Evolutionary conservation across 306 rosid genomes (phyloP).

Genomic region (Prunus armeniaca): DNA sequence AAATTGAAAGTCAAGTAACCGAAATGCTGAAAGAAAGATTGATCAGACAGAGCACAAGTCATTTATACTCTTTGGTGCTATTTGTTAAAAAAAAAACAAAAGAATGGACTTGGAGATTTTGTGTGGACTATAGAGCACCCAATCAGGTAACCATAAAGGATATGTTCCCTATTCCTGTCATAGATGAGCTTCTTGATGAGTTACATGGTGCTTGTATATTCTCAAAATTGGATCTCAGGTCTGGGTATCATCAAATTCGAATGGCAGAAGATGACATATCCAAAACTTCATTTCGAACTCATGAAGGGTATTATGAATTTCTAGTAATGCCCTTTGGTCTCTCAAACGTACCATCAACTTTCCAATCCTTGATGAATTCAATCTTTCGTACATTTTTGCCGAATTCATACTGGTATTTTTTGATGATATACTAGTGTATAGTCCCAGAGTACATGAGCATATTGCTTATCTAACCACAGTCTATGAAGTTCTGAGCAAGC

Average conservation of each 20-base stretch:
- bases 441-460: too few relatives aligned
- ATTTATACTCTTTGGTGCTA: too few relatives aligned
- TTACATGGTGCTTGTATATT: neutral
- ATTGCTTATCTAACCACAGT: too few relatives aligned
- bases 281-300: neutral
- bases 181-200: neutral
- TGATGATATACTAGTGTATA: too few relatives aligned
- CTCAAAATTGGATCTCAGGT: neutral
- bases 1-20: too few relatives aligned
- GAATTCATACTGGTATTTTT: too few relatives aligned
- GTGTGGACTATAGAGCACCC: neutral
- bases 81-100: too few relatives aligned
- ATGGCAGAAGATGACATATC: neutral
- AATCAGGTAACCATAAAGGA: neutral
- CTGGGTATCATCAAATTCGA: neutral
- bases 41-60: too few relatives aligned
- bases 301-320: neutral
- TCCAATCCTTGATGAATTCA: neutral
- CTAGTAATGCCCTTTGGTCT: neutral
- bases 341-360: neutral
- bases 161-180: neutral
- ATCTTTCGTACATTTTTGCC: too few relatives aligned
- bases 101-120: too few relatives aligned
- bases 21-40: too few relatives aligned
- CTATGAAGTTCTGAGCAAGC: too few relatives aligned